Evolutionary conservation across 169 alveolate genomes (phyloP).

Genomic region (Babesia ovata): DNA sequence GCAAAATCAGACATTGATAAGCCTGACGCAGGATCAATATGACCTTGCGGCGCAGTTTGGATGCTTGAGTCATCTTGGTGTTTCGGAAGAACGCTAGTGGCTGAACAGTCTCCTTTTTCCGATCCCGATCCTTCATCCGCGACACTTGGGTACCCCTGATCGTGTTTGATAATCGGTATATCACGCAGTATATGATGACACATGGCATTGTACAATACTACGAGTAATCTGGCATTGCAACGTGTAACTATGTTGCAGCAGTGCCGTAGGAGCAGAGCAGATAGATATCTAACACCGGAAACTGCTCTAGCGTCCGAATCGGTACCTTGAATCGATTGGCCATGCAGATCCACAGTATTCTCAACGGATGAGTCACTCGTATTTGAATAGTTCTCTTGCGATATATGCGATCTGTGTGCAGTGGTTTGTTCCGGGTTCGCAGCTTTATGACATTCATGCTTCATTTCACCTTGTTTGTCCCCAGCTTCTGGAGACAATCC

Average conservation of each 20-base stretch:
- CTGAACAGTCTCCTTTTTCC: too few relatives aligned
- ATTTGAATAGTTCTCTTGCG: not conserved
- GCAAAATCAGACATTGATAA: not conserved
- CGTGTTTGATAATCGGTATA: not conserved
- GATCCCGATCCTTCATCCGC: not conserved
- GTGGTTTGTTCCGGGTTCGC: not conserved
- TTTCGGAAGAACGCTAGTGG: too few relatives aligned
- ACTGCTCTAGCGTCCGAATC: not conserved
- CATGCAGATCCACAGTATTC: not conserved
- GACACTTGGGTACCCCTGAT: too few relatives aligned
- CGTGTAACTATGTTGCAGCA: constrained; percentile 1
- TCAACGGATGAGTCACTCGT: not conserved
- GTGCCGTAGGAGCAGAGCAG: not conserved
- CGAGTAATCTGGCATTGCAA: constrained; percentile 7
- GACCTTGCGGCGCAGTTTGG: not conserved
- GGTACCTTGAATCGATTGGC: not conserved
- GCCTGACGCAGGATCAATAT: too few relatives aligned
- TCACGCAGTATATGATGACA: constrained; percentile 15
- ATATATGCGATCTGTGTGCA: not conserved
- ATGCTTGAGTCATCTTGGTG: not conserved
- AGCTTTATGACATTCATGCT: not conserved
- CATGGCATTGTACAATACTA: constrained; percentile 16
- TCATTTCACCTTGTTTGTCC: not conserved
- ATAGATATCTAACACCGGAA: not conserved
- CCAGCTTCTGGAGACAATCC: not conserved